These are phyloP conservation scores for Paramecium pentaurelia DNA, from an alignment of 73 alveolate genomes.

Conservation along the genomic window DNA sequence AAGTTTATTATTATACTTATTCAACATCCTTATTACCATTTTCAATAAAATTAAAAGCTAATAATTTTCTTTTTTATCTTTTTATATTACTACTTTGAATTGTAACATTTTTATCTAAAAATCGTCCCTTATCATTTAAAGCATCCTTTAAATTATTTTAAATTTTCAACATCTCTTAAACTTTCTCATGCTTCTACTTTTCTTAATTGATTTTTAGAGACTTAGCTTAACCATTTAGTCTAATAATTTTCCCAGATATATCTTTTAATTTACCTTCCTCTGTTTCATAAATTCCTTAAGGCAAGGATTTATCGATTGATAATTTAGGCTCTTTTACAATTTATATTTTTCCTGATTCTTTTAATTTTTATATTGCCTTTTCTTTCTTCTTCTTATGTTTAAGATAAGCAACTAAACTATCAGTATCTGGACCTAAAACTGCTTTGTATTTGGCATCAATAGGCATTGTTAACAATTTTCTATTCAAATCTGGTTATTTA, in stretches of 20 bases:
- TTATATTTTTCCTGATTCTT: background rate
- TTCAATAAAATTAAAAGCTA: constrained; percentile 68
- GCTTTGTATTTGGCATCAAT: background rate
- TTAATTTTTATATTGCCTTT: background rate
- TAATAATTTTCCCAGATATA: constrained; percentile 15
- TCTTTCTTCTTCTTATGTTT: background rate
- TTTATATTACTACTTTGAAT: constrained; percentile 14
- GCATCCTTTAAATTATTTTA: constrained; percentile 8
- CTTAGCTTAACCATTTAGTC: background rate
- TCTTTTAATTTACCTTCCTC: constrained; percentile 53
- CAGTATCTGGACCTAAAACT: constrained; percentile 13
- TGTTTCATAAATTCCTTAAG: constrained; percentile 28
- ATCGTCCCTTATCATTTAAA: constrained; percentile 43
- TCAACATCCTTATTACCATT: constrained; percentile 64
- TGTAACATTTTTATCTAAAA: constrained; percentile 67
- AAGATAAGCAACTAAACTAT: background rate
- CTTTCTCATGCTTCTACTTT: constrained; percentile 20
- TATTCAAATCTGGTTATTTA: background rate
- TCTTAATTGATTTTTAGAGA: constrained; percentile 46
- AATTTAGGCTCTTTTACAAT: background rate
- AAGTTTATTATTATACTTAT: background rate
- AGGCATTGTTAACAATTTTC: background rate
- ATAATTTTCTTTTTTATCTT: constrained; percentile 66
- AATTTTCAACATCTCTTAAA: constrained; percentile 11
- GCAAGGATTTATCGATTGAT: background rate